phyloP scores from a whole-genome alignment of 371 early-diverging fungal genomes.

The Chytridiales sp. region DNA sequence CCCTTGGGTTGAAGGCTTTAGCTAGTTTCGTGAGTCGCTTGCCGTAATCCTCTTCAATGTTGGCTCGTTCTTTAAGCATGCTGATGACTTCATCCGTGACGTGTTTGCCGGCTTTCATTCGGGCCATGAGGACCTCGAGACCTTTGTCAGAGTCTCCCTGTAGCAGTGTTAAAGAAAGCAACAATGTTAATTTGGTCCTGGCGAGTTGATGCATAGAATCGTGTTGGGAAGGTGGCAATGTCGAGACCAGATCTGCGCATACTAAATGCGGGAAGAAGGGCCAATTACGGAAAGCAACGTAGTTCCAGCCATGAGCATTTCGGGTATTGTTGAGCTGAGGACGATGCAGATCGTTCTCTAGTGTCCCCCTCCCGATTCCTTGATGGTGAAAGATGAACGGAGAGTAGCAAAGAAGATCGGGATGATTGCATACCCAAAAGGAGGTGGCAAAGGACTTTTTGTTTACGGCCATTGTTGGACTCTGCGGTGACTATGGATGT shows the following conservation, averaged over 20 bases:
- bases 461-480: background rate
- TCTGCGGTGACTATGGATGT: too few relatives aligned
- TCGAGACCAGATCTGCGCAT: too few relatives aligned
- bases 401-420: background rate
- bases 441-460: conserved; percentile 28
- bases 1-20: conserved; percentile 72
- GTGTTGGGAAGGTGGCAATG: background rate
- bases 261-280: too few relatives aligned
- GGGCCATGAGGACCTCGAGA: conserved; percentile 72
- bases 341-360: too few relatives aligned
- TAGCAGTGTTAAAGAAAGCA: background rate
- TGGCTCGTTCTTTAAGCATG: conserved; percentile 44
- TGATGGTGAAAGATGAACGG: background rate
- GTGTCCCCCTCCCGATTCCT: too few relatives aligned
- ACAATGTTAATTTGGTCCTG: too few relatives aligned
- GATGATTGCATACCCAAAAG: conserved; percentile 29
- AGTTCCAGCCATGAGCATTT: too few relatives aligned
- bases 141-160: conserved; percentile 87
- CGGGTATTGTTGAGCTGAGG: too few relatives aligned
- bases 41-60: conserved; percentile 50
- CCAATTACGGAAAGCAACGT: too few relatives aligned
- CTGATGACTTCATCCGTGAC: conserved; percentile 74
- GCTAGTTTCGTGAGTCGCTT: conserved; percentile 49
- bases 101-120: conserved; percentile 82
- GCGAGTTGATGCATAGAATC: too few relatives aligned